Evolutionary conservation across 129 eudicot genomes (phyloP), one percentile per base, ranked within the genome.

Genomic region (Flaveria linearis): DNA sequence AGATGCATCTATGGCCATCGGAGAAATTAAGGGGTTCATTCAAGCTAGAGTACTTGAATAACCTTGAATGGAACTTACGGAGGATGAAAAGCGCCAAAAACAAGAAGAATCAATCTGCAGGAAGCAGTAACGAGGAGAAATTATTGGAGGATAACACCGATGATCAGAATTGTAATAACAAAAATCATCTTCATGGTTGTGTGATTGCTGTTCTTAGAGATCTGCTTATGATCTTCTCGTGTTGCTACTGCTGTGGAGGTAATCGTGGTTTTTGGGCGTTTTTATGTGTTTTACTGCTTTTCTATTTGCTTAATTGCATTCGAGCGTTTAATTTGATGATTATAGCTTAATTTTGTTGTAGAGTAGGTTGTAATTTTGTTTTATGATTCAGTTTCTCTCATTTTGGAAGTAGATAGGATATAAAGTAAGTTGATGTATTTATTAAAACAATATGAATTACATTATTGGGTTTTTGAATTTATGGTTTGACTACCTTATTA

Each of bases 1-100:
- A 58, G 55, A 78, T 78, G 77, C 82, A 78, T 78, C 82, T 78
- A 61, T 78, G 82, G 82, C 82, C 72, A 50, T 78, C 77, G 45
- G 26, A 9, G 77, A 78, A 22, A 20, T 36, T 78, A 18, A 72
- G 82, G 53, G 65, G 64, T 78, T 71, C 82, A 0, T 78, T 78
- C 77, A 78, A 78, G 72, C 45, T 78, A 9, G 72, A 41, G 4
- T 78, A 78, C 82, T 71, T 78, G 77, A 78, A 71, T 10, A 71
- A 78, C 39, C 77, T 78, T 0, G 77, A 78, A 71, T 78, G 82
- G 82, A 78, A 78, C 33, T 47, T 78, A 49, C 72, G 65, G 20
- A 72, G 82, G 72, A 61, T 78, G 77, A 78, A 62, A 71, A 60
- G 55, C 71, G 65, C 53, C n/a, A 78, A 71, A 62, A 78, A 49